phyloP scores from a whole-genome alignment of 192 early-diverging fungal genomes.

The Coemansia biformis region DNA sequence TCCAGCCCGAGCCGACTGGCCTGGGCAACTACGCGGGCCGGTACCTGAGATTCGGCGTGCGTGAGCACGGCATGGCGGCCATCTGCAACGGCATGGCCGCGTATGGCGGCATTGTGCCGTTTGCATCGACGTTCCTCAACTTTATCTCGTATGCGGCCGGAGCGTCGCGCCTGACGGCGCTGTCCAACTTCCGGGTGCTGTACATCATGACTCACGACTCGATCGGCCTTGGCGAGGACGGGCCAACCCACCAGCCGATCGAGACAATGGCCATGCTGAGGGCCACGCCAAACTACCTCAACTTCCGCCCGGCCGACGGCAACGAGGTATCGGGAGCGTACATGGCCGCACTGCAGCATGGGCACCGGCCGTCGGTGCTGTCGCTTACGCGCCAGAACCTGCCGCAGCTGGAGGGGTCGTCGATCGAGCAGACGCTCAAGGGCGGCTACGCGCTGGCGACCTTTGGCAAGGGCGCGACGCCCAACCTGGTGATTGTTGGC shows the following conservation, averaged over 20 bases:
- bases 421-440: constrained; percentile 71
- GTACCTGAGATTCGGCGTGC: constrained; percentile 92
- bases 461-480: constrained; percentile 51
- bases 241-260: constrained; percentile 97
- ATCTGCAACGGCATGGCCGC: constrained; percentile 86
- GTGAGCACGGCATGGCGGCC: constrained; percentile 96
- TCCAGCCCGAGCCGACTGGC: constrained; percentile 67
- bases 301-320: constrained; percentile 90
- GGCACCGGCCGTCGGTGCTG: constrained; percentile 71
- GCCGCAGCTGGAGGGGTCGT: constrained; percentile 83
- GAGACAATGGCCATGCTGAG: constrained; percentile 87
- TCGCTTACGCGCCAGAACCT: constrained; percentile 90
- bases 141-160: constrained; percentile 78
- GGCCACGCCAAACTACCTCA: constrained; percentile 83
- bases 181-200: constrained; percentile 83
- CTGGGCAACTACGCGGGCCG: constrained; percentile 82
- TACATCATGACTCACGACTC: constrained; percentile 99
- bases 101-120: constrained; percentile 84
- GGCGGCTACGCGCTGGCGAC: constrained; percentile 84
- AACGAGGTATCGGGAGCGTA: constrained; percentile 92
- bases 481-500: constrained; percentile 70
- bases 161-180: constrained; percentile 81
- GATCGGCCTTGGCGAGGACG: constrained; percentile 97
- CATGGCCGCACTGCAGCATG: constrained; percentile 67
- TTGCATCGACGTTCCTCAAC: constrained; percentile 89